Evolutionary conservation across 1,139 yeast species (phyloP), one percentile per base, ranked within the genome.

Genomic region (Blastobotrys illinoisensis): DNA sequence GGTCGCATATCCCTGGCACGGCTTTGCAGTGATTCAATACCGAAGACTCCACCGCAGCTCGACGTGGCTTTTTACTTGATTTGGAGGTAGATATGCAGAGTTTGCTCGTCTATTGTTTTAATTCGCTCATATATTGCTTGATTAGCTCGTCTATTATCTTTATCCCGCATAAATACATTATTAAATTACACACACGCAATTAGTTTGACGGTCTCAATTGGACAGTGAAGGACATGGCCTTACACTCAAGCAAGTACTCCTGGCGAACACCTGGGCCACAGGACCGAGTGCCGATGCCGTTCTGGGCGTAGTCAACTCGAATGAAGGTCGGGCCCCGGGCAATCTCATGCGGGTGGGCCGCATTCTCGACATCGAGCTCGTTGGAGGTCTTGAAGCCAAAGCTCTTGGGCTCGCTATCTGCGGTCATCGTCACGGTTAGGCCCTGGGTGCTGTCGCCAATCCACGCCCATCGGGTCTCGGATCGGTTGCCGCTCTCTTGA

Each of bases 401-500:
- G 28, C 20, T 23, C 23, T 46, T 46, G 23, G 49, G 43, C 20
- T 46, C 21, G 9, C 14, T 16, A 24, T 16, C 6, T 9, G 5
- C 36, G 23, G 23, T 5, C 46, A 44, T 44, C 4, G 21, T 20
- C 5, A 44, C 46, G 9, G 21, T 44, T 16, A 44, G 13, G 13
- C 24, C 24, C 14, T 44, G 13, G 11, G 48, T 5, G n/a, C 36
- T 52, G 23, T 46, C 32, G 1, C 52, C 53, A 7, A 51, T 19
- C 54, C 51, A 23, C n/a, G 68, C 55, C 73, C 72, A 69, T 28
- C 69, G 58, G 5, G 72, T 68, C 44, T 64, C 72, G 46, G 60
- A 61, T 36, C 67, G 69, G 54, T 70, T 71, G n/a, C 73, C 73
- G 54, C 67, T 67, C 49, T 71, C 74, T 56, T 71, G 74, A 1